Evolutionary conservation across 306 rosid species (phyloP).

Genomic region (Hippophae rhamnoides): DNA sequence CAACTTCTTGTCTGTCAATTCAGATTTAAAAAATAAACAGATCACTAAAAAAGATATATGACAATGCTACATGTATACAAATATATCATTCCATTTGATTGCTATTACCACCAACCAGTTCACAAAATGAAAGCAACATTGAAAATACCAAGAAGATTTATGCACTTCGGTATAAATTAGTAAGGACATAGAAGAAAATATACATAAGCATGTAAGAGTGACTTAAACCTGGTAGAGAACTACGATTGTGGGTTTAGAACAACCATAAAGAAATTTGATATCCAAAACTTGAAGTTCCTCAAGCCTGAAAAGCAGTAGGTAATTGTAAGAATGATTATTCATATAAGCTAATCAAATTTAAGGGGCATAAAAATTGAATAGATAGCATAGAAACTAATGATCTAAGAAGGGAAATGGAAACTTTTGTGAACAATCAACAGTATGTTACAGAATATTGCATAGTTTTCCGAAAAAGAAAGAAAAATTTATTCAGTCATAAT

Average conservation of each 20-base stretch:
- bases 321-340: background rate
- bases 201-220: constrained; percentile 2
- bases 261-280: constrained; percentile 89
- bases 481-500: too few species aligned
- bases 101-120: background rate
- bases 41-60: background rate
- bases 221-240: constrained; percentile 84
- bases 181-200: background rate
- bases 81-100: background rate
- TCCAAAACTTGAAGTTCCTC: constrained; percentile 99
- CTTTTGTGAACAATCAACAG: too few species aligned
- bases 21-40: too few species aligned
- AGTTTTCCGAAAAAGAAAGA: too few species aligned
- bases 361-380: background rate
- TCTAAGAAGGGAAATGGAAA: background rate
- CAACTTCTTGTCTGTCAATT: background rate
- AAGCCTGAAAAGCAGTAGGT: constrained; percentile 54
- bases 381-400: too few species aligned
- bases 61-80: background rate
- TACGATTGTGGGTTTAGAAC: constrained; percentile 92
- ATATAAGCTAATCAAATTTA: background rate
- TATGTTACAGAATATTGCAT: too few species aligned
- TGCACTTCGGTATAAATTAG: background rate
- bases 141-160: background rate
- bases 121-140: background rate